phyloP scores from a whole-genome alignment of 352 stramenopile species.

The Phytophthora chlamydospora region DNA sequence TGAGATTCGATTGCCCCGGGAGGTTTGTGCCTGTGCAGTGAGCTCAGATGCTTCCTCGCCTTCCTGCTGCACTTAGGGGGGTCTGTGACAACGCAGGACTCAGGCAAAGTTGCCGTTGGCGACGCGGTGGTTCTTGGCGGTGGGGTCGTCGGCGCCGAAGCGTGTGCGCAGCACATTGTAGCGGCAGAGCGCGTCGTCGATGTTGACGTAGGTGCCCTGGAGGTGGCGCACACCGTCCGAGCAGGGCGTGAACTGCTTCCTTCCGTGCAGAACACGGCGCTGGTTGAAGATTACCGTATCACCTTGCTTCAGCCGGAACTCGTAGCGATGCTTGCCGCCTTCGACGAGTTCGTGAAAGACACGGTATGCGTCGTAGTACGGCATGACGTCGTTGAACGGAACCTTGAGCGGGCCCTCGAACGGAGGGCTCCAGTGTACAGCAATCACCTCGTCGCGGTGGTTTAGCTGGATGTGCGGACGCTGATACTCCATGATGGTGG shows the following conservation, averaged over 20 bases:
- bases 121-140: constrained; percentile 68
- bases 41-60: neutral
- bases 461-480: constrained; percentile 94
- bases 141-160: constrained; percentile 46
- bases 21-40: no score
- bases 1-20: no score
- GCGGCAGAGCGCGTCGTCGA: constrained; percentile 85
- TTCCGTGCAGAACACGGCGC: constrained; percentile 77
- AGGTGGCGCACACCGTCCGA: constrained; percentile 82
- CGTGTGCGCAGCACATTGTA: constrained; percentile 78
- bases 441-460: constrained; percentile 83
- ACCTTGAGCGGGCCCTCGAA: constrained; percentile 94
- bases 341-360: constrained; percentile 85
- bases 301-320: constrained; percentile 81
- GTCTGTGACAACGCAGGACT: neutral
- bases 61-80: neutral
- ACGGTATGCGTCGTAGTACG: constrained; percentile 87
- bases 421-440: constrained; percentile 93
- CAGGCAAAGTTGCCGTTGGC: constrained; percentile 78
- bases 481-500: constrained; percentile 93
- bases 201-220: constrained; percentile 89
- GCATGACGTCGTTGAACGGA: constrained; percentile 68
- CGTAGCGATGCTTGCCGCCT: constrained; percentile 64
- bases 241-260: constrained; percentile 71
- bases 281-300: constrained; percentile 90